phyloP scores from a whole-genome alignment of 106 monocot species.

The Phalaenopsis aphrodite region DNA sequence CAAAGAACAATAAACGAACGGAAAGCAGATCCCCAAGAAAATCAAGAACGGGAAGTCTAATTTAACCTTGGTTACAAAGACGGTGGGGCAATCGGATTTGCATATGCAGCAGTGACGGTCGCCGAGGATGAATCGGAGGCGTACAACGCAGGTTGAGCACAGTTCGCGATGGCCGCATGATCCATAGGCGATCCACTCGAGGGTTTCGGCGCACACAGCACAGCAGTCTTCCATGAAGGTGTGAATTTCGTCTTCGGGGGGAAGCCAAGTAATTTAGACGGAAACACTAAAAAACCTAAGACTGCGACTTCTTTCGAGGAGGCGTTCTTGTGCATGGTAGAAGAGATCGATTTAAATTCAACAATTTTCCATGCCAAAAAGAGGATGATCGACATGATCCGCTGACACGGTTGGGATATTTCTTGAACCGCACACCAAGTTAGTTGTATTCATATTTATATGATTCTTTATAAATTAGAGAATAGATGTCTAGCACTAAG shows the following conservation, averaged over 20 bases:
- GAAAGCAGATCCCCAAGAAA: background rate
- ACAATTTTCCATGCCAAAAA: too few species aligned
- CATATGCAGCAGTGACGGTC: conserved; percentile 88
- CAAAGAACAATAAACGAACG: background rate
- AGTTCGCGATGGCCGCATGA: conserved; percentile 89
- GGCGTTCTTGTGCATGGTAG: too few species aligned
- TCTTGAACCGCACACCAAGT: too few species aligned
- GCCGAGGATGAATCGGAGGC: conserved; percentile 70
- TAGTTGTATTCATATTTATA: too few species aligned
- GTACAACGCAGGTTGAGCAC: conserved; percentile 82
- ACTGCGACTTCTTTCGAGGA: too few species aligned
- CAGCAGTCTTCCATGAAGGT: conserved; percentile 81
- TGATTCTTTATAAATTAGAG: too few species aligned
- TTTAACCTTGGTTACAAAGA: conserved; percentile 86
- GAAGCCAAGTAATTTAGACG: too few species aligned
- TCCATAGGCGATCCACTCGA: conserved; percentile 93
- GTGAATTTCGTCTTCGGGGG: conserved; percentile 2
- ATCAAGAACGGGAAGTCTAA: background rate
- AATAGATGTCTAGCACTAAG: too few species aligned
- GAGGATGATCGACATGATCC: too few species aligned
- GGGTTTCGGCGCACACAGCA: conserved; percentile 75
- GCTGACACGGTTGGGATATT: too few species aligned
- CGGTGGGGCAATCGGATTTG: conserved; percentile 64
- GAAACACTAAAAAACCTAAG: too few species aligned
- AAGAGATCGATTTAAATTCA: too few species aligned